These are phyloP conservation scores for Pseudogymnoascus sp. DNA, from an alignment of 2,329 filamentous ascomycete species.

Conservation along the genomic window DNA sequence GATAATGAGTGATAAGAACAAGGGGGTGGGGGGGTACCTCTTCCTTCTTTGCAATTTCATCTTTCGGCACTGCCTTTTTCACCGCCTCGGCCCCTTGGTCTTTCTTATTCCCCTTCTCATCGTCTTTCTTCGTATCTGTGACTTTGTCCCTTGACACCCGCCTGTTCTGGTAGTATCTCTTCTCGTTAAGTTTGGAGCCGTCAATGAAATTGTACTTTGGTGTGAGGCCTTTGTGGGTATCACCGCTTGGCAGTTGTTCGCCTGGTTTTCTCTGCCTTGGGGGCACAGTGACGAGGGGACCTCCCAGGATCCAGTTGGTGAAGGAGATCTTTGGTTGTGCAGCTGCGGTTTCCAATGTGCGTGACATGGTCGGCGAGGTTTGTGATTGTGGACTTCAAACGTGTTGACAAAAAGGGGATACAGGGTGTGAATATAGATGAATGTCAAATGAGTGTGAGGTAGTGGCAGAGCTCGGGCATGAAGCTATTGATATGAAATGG, in stretches of 20 bases:
- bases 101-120: neutral
- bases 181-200: neutral
- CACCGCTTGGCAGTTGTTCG: neutral
- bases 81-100: neutral
- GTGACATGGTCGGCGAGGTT: neutral
- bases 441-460: neutral
- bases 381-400: neutral
- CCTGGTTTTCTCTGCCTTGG: neutral
- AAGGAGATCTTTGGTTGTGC: constrained; percentile 18
- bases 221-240: neutral
- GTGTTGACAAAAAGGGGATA: neutral
- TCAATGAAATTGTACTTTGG: neutral
- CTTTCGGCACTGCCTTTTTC: neutral
- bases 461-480: neutral
- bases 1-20: neutral
- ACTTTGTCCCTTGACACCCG: neutral
- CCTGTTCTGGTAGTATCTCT: neutral
- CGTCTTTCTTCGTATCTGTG: constrained; percentile 3
- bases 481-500: constrained; percentile 2
- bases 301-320: constrained; percentile 24
- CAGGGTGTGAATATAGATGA: neutral
- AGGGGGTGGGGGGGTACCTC: neutral
- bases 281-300: constrained; percentile 14
- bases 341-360: neutral
- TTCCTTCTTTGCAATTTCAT: constrained; percentile 8